phyloP scores from a whole-genome alignment of 345 rosid genomes.

The Linum usitatissimum region DNA sequence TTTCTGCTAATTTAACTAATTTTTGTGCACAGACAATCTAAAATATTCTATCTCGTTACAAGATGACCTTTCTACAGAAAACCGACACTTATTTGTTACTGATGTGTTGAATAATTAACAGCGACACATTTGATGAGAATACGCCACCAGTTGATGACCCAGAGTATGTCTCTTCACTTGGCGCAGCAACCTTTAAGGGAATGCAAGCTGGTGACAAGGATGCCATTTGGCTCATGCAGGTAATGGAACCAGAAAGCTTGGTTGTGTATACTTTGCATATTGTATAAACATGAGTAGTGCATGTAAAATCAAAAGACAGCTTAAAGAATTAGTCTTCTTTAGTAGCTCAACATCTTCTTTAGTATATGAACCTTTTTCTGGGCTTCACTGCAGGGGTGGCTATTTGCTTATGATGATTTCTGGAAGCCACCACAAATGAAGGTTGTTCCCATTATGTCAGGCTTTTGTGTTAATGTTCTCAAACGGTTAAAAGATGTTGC shows the following conservation, averaged over 20 bases:
- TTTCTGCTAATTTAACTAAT: too few relatives aligned
- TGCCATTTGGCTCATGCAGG: slow-evolving; percentile 80
- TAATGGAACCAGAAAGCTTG: slow-evolving; percentile 13
- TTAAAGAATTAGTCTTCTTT: not conserved
- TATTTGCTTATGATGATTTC: slow-evolving; percentile 66
- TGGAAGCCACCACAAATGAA: slow-evolving; percentile 75
- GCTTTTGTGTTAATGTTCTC: not conserved
- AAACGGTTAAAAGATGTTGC: not conserved
- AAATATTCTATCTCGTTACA: not conserved
- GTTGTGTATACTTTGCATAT: not conserved
- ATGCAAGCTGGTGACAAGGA: slow-evolving; percentile 57
- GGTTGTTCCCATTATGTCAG: slow-evolving; percentile 24
- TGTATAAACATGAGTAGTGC: not conserved
- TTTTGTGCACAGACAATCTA: not conserved
- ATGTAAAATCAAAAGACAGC: not conserved
- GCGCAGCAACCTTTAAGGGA: slow-evolving; percentile 57
- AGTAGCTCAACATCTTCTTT: not conserved
- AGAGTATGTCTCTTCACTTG: slow-evolving; percentile 52
- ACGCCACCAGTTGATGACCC: slow-evolving; percentile 64
- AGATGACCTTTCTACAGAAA: not conserved
- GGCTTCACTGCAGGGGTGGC: slow-evolving; percentile 45
- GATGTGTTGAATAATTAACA: slow-evolving; percentile 22
- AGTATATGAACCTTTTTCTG: slow-evolving; percentile 7
- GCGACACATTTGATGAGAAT: slow-evolving; percentile 74
- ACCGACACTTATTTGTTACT: not conserved